Base-by-base conservation (phyloP, 2,329 filamentous ascomycete species). In the Beauveria australis region DNA sequence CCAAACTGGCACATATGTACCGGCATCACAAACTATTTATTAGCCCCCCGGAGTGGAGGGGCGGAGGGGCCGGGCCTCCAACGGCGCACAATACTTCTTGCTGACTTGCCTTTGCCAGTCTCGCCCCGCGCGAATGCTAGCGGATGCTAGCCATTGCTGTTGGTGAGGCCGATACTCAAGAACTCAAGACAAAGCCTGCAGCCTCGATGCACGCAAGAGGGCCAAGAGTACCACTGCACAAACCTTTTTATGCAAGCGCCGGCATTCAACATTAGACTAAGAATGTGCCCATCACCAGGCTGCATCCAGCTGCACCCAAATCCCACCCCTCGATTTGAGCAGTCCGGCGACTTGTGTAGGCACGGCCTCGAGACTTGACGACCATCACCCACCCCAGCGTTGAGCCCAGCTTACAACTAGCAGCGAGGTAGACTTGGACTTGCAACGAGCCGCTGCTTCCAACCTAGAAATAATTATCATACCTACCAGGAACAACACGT, bases 21-120 rank as follows among this genome's bases (percentile, higher is more conserved):
- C 54, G 26, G 43, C 54, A 40, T 37, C 19, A 40, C 24, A 47
- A 47, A 14, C n/a, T 52, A 52, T 22, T 44, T 28, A 54, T 44
- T 28, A 54, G 24, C 40, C 37, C 30, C n/a, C 51, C 28, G 46
- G 55, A 33, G 46, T 58, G 55, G 55, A 49, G 55, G 18, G 24
- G 40, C 53, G 40, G 47, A 51, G 47, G 46, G 46, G 55, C 46
- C 53, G 53, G 53, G 44, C 44, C 54, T 58, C 22, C 46, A 58
- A 58, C 55, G 55, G 55, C 55, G 30, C 53, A 57, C 24, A 40
- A 56, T 47, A 24, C 28, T n/a, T 57, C 3, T 33, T 46, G 41
- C 53, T 47, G 43, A 47, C n/a, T 56, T 47, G 43, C 28, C 26
- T n/a, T 30, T 22, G 41, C 53, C 49, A 40, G 14, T 52, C 33